Evolutionary conservation across 768 basidiomycete species (phyloP).

Genomic region (Collybiopsis confluens): DNA sequence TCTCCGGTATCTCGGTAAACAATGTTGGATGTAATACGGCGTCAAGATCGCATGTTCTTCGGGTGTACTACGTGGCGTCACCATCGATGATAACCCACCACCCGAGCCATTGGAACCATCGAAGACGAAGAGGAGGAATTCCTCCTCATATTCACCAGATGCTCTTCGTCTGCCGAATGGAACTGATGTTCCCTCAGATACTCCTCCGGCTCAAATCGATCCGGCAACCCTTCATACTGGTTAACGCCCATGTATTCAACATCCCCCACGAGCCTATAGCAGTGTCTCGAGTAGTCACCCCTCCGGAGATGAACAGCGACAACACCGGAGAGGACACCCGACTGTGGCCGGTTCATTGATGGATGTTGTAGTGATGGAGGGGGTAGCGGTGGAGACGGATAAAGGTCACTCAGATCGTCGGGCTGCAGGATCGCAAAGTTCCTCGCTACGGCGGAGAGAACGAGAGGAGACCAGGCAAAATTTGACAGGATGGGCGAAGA

Average conservation of each 20-base stretch:
- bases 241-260: conserved; percentile 48
- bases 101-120: background rate
- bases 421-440: conserved; percentile 6
- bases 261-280: conserved; percentile 28
- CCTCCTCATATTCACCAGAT: background rate
- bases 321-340: conserved; percentile 30
- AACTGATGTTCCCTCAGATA: conserved; percentile 9
- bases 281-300: conserved; percentile 44
- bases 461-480: conserved; percentile 26
- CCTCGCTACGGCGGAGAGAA: conserved; percentile 15
- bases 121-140: background rate
- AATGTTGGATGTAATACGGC: conserved; percentile 38
- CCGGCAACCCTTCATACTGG: conserved; percentile 38
- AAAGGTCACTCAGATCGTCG: background rate
- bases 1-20: conserved; percentile 35
- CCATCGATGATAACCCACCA: background rate
- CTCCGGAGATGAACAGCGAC: conserved; percentile 50
- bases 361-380: conserved; percentile 11
- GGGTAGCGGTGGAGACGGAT: background rate
- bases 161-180: background rate
- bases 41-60: conserved; percentile 19
- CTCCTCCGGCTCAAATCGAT: conserved; percentile 31
- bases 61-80: background rate
- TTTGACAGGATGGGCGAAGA: conserved; percentile 37
- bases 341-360: background rate